Conservation (phyloP, 2,329 filamentous ascomycete species). For the Pseudovirgaria hyperparasitica region DNA sequence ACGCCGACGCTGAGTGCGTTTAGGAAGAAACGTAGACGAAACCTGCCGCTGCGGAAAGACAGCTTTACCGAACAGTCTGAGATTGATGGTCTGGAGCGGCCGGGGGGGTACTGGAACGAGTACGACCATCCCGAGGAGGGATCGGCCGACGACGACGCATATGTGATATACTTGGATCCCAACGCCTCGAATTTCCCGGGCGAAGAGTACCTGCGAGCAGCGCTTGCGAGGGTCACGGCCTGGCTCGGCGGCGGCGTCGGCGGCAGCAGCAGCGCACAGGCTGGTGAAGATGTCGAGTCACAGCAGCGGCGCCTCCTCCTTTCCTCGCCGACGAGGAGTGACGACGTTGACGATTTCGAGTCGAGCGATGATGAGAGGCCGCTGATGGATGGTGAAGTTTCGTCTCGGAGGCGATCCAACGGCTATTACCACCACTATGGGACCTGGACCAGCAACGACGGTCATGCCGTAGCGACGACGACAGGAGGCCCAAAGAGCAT, state of each 20-base stretch:
- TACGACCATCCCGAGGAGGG: slow-evolving; percentile 69
- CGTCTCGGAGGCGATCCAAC: slow-evolving; percentile 20
- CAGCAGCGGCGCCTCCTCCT: slow-evolving; percentile 37
- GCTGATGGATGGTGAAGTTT: too few species aligned
- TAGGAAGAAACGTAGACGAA: slow-evolving; percentile 29
- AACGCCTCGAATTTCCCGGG: slow-evolving; percentile 53
- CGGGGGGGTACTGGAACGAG: slow-evolving; percentile 64
- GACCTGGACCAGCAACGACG: slow-evolving; percentile 20
- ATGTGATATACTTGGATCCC: slow-evolving; percentile 64
- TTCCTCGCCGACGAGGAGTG: slow-evolving; percentile 2
- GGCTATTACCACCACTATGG: slow-evolving; percentile 15
- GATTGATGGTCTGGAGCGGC: slow-evolving; percentile 5
- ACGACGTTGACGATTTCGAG: slow-evolving; percentile 10
- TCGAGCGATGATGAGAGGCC: slow-evolving; percentile 22
- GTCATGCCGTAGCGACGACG: slow-evolving; percentile 25
- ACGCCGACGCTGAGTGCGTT: slow-evolving; percentile 28
- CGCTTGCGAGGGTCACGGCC: slow-evolving; percentile 14
- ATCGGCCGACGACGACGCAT: slow-evolving; percentile 45
- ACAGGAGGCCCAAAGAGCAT: slow-evolving; percentile 14
- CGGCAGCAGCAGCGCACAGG: slow-evolving; percentile 36
- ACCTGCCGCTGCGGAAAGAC: slow-evolving; percentile 13
- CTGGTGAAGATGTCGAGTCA: slow-evolving; percentile 24
- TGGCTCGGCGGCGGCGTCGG: slow-evolving; percentile 37
- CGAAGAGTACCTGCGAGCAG: slow-evolving; percentile 28
- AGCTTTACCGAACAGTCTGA: slow-evolving; percentile 2